Evolutionary conservation across 169 alveolate genomes (phyloP).

Genomic region (Plasmodium gaboni): DNA sequence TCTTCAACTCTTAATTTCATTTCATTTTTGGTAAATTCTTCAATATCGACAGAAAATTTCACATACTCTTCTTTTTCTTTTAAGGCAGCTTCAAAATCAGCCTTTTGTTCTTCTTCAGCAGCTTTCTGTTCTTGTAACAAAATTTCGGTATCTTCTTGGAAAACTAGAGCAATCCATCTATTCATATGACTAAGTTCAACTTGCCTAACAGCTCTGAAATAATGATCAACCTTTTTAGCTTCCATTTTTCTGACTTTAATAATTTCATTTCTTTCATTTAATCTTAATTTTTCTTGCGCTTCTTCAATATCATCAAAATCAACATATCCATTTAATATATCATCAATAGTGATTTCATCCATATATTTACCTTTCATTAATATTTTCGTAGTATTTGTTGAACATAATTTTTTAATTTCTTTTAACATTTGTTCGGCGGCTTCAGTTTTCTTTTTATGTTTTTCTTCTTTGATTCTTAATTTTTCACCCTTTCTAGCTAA

Average conservation of each 20-base stretch:
- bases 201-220: conserved; percentile 89
- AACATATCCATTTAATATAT: conserved; percentile 89
- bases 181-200: conserved; percentile 84
- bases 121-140: conserved; percentile 82
- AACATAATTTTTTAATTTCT: conserved; percentile 85
- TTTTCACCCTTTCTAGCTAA: conserved; percentile 85
- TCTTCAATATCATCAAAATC: conserved; percentile 91
- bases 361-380: conserved; percentile 89
- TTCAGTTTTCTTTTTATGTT: conserved; percentile 77
- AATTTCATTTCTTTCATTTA: conserved; percentile 89
- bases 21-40: conserved; percentile 79
- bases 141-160: conserved; percentile 82
- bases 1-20: conserved; percentile 75
- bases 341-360: conserved; percentile 90
- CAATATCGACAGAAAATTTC: conserved; percentile 77
- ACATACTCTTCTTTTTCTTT: conserved; percentile 79
- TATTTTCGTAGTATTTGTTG: conserved; percentile 82
- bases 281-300: conserved; percentile 87
- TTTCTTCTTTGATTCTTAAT: conserved; percentile 82
- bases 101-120: conserved; percentile 82
- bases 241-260: conserved; percentile 87
- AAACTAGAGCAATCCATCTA: conserved; percentile 79
- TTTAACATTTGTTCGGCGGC: conserved; percentile 84
- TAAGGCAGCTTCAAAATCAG: conserved; percentile 81
- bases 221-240: conserved; percentile 90